phyloP scores from a whole-genome alignment of 306 rosid genomes.

The Casuarina equisetifolia region DNA sequence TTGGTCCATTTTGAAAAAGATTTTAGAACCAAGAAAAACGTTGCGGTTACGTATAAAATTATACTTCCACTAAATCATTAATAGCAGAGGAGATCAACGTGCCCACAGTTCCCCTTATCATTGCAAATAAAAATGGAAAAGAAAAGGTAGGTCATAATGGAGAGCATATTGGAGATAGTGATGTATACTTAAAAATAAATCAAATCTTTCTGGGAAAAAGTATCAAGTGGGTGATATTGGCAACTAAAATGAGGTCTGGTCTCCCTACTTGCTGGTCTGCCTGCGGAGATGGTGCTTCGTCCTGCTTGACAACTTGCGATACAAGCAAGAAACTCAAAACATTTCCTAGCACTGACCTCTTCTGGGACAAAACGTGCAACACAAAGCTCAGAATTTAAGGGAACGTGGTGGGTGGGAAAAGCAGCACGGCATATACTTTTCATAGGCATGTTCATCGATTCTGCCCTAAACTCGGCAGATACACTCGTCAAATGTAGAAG shows the following conservation, averaged over 20 bases:
- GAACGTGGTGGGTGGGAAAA: no score
- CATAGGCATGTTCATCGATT: no score
- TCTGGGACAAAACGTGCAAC: neutral
- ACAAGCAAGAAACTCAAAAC: neutral
- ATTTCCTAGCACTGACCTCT: neutral
- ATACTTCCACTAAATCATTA: conserved; percentile 7
- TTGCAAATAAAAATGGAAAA: conserved; percentile 3
- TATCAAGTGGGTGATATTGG: conserved; percentile 49
- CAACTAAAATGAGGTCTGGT: conserved; percentile 46
- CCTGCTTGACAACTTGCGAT: conserved; percentile 36
- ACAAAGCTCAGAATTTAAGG: neutral
- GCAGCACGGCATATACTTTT: no score
- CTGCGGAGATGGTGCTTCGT: conserved; percentile 32
- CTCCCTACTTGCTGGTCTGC: conserved; percentile 44
- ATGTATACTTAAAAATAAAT: conserved; percentile 32
- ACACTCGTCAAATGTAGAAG: no score
- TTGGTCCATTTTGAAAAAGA: neutral
- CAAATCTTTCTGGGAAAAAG: conserved; percentile 35
- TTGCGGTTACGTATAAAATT: no score
- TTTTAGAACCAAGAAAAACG: neutral
- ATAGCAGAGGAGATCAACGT: conserved; percentile 23
- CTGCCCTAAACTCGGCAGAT: no score
- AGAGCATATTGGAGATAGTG: conserved; percentile 43
- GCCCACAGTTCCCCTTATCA: neutral
- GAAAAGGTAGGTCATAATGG: conserved; percentile 35